Evolutionary conservation across 306 rosid genomes (phyloP), one percentile per base, ranked within the genome.

Genomic region (Quercus gilva): DNA sequence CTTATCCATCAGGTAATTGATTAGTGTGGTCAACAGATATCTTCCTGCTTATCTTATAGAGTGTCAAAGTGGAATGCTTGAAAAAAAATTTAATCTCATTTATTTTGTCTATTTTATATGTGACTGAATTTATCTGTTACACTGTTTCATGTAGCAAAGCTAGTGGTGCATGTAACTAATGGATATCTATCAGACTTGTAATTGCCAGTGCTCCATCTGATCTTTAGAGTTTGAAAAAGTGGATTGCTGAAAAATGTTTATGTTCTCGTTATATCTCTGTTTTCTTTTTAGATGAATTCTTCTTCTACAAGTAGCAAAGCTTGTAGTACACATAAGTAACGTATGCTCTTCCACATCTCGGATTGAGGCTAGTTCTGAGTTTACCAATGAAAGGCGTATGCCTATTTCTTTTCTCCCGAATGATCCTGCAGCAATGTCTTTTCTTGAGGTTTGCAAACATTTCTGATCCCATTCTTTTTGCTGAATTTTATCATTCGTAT

Each of bases 1-100:
- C 97, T 95, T 84, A 84, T 91, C 74, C 83, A 90, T 60, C 97
- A 91, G 97, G 99, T 95, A 87, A 25, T 68, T 25, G 55, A 23
- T 61, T 23, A 49, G 3, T 9, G n/a, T 35, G 49, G 49, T 61
- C 31, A 56, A 12, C 33, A 45, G 13, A 37, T 19, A 17, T 64
- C 23, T 67, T 71, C 20, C 33, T 19, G 71, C 18, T 57, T 14
- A 71, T 41, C 76, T 61, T 71, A 52, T 55, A 60, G 29, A 17
- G n/a, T 55, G 78, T 6, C 20, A 14, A 73, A 17, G 72, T 57
- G 13, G 19, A 45, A 31, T 37, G 49, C 33, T 25, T 33, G 37
- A 68, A 35, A 65, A 31, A 49, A 12, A 49, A 12, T 0, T 11
- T 11, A 45, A 45, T 2, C 53, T 49, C 53, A 10, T 49, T 49